Base-by-base conservation (phyloP, 257 asterid genomes). In the Rauvolfia tetraphylla region DNA sequence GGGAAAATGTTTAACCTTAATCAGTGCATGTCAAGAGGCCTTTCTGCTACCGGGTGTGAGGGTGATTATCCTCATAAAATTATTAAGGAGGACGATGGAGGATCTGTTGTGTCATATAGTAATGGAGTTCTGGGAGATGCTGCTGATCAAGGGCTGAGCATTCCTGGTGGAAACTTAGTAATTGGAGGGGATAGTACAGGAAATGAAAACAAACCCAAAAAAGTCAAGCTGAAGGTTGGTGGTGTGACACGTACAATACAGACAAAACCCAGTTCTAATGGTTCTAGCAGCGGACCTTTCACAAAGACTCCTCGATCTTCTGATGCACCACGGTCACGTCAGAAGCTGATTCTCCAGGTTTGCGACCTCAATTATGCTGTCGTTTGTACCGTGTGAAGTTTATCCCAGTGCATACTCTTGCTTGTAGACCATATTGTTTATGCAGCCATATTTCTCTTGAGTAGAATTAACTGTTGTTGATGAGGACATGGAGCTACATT, bases 151-250 rank as follows among this genome's bases (percentile, higher is more conserved):
- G 69, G 81, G 57, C 79, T 10, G 70, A 23, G 66, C 4, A 77
- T 58, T 31, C 39, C 79, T 71, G 1, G 70, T 46, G 74, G 80
- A 72, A 49, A 65, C 42, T 51, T 63, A 36, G 82, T 62, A 48
- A 54, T 44, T 33, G 33, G 41, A 79, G 81, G 58, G 48, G 89
- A 85, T 78, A 83, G 88, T 70, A 71, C 81, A 56, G 96, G 87
- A 68, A 89, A 76, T 75, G 97, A 92, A 75, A 90, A 71, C 78
- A 95, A 82, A 80, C 81, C 80, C n/a, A 90, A 89, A 80, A 93
- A 86, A 62, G 90, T 91, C 81, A 93, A 87, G 84, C 83, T 95
- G 84, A 95, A 90, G 88, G 96, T 95, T 79, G 97, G 97, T 75
- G 98, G 99, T 67, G 89, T 92, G 51, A 89, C 88, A 0, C 91